A percentile compares a stretch with the other conserved stretches of the same genome.
These are phyloP conservation scores for Plectosphaerella sp. DNA, from an alignment of 2,329 filamentous ascomycete species.

Conservation along the genomic window DNA sequence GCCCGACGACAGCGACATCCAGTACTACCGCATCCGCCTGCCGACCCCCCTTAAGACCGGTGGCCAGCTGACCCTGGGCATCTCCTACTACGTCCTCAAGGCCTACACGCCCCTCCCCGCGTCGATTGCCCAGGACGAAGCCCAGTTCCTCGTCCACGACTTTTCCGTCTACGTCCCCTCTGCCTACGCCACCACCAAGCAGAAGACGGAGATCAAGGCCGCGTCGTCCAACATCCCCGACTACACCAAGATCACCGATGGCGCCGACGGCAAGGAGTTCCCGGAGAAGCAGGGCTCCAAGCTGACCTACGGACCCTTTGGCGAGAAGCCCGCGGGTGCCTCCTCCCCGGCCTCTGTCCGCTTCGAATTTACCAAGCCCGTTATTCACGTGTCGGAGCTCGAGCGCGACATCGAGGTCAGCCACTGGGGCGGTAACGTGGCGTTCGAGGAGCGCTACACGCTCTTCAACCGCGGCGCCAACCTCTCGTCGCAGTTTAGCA, in stretches of 20 bases:
- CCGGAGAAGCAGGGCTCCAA: constrained; percentile 81
- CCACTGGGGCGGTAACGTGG: constrained; percentile 96
- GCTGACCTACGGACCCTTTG: constrained; percentile 87
- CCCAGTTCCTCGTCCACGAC: constrained; percentile 80
- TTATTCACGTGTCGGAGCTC: constrained; percentile 72
- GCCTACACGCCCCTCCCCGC: constrained; percentile 78
- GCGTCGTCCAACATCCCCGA: constrained; percentile 74
- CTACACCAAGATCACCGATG: constrained; percentile 68
- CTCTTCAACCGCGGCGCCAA: constrained; percentile 83
- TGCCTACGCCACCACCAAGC: constrained; percentile 80
- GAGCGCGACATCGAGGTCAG: constrained; percentile 93
- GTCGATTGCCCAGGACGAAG: constrained; percentile 75
- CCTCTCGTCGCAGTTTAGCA: constrained; percentile 67
- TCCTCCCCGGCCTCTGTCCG: constrained; percentile 70
- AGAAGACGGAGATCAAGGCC: constrained; percentile 96
- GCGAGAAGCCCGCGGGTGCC: constrained; percentile 74
- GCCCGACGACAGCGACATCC: constrained; percentile 49
- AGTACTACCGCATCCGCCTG: constrained; percentile 83
- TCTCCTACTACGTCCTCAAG: constrained; percentile 77
- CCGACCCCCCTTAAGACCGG: constrained; percentile 71
- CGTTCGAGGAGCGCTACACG: constrained; percentile 90
- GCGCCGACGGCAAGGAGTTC: constrained; percentile 51
- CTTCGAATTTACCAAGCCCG: constrained; percentile 92
- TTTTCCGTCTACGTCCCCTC: constrained; percentile 84
- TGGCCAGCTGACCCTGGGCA: constrained; percentile 78